Evolutionary conservation across 2,329 filamentous ascomycete genomes (phyloP), one percentile per base, ranked within the genome.

Genomic region (Cladophialophora exuberans): DNA sequence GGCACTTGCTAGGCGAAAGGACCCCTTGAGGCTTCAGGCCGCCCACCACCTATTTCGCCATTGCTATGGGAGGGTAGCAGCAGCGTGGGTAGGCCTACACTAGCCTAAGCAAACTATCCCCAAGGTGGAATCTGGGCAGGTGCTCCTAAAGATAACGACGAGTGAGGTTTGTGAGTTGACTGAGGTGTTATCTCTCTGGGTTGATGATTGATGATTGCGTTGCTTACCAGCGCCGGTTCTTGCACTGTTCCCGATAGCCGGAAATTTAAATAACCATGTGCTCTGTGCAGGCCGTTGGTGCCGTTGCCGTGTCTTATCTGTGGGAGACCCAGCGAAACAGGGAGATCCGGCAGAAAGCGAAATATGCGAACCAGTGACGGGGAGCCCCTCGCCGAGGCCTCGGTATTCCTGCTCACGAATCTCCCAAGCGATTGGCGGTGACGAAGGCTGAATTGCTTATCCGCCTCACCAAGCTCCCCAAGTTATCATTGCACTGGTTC

Each of bases 91-190:
- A 42, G 39, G 13, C 23, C 20, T 20, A n/a, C 10, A 15, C 20
- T 20, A 42, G 39, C 39, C 20, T 10, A 25, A 23, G 39, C 22
- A 3, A 23, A 31, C 44, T 38, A 50, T 44, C 20, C 43, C 25
- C n/a, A 50, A 50, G 38, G 31, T 30, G 47, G 53, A 51, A 50
- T 22, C 15, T 51, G 53, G 20, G 33, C 53, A 51, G 50, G 53
- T 51, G 53, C 46, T 38, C 25, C 35, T 20, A 28, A 41, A n/a
- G n/a, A n/a, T n/a, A n/a, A n/a, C n/a, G n/a, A n/a, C n/a, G n/a
- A n/a, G n/a, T n/a, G n/a, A n/a, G n/a, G n/a, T n/a, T n/a, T n/a
- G n/a, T n/a, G n/a, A n/a, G n/a, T n/a, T n/a, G n/a, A n/a, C n/a
- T n/a, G n/a, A n/a, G n/a, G n/a, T n/a, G n/a, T n/a, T n/a, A n/a